phyloP scores from a whole-genome alignment of 164 flowering plant genomes.

The Piper longum region DNA sequence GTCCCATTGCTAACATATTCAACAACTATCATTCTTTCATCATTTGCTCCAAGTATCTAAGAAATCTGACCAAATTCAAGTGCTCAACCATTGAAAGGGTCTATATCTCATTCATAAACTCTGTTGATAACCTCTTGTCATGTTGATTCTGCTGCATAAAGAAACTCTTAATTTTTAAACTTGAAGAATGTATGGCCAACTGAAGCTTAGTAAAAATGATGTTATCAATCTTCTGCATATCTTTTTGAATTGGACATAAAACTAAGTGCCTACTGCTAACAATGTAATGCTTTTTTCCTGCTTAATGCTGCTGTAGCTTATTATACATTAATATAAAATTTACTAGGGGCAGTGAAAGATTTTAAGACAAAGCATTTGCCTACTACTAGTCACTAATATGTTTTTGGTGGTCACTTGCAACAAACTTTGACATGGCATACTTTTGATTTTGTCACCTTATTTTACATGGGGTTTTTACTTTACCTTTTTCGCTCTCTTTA shows the following conservation, averaged over 20 bases:
- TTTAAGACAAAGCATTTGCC: neutral
- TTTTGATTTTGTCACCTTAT: too few relatives aligned
- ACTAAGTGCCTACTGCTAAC: neutral
- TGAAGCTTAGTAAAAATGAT: too few relatives aligned
- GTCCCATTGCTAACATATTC: constrained; percentile 63
- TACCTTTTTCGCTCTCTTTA: constrained; percentile 67
- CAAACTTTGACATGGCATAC: too few relatives aligned
- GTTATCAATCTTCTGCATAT: too few relatives aligned
- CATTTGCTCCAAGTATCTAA: constrained; percentile 47
- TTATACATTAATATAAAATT: too few relatives aligned
- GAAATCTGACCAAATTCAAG: constrained; percentile 47
- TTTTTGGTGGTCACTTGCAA: neutral
- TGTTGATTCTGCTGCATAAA: constrained; percentile 25
- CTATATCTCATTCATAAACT: constrained; percentile 50
- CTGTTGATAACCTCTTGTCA: constrained; percentile 18
- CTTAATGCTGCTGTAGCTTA: neutral
- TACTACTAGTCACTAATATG: neutral
- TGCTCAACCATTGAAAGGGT: constrained; percentile 64
- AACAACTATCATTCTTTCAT: constrained; percentile 44
- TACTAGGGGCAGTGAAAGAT: neutral
- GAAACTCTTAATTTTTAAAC: too few relatives aligned
- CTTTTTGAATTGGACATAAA: too few relatives aligned
- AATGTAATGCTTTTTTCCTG: neutral
- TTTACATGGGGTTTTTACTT: neutral
- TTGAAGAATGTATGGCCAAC: too few relatives aligned